A percentile compares a stretch with the other conserved stretches of the same genome.
phyloP scores from a whole-genome alignment of 306 rosid genomes.

The Quercus engelmannii region DNA sequence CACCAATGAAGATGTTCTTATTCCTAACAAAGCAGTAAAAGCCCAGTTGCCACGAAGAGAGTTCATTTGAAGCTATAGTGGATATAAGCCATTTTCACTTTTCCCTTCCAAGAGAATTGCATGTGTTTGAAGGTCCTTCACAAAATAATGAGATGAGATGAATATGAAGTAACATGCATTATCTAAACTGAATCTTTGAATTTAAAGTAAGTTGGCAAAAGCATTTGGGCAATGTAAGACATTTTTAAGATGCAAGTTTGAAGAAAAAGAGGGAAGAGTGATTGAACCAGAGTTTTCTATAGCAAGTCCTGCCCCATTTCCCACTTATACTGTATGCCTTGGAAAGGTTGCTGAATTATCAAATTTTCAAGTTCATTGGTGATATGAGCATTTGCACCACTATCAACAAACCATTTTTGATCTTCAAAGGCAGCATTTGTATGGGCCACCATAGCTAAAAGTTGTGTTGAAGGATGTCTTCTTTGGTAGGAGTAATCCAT shows the following conservation, averaged over 20 bases:
- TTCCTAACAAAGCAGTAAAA: not conserved
- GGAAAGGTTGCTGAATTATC: not conserved
- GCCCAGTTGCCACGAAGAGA: not conserved
- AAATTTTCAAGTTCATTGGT: not conserved
- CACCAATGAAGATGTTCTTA: not conserved
- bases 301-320: not conserved
- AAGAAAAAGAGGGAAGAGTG: not conserved
- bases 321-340: not conserved
- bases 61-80: not conserved
- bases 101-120: not conserved
- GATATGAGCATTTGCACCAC: not conserved
- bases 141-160: not conserved
- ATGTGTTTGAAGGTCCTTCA: not conserved
- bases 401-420: not conserved
- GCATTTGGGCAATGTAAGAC: not conserved
- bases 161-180: not conserved
- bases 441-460: not conserved
- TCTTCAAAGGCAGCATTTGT: not conserved
- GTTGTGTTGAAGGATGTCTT: not conserved
- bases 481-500: not conserved
- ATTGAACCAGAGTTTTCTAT: not conserved
- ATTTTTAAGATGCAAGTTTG: not conserved
- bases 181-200: not conserved
- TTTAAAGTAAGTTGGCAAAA: not conserved
- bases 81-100: not conserved